Conservation (phyloP, 2,329 filamentous ascomycete species). For the Fusarium multiceps region DNA sequence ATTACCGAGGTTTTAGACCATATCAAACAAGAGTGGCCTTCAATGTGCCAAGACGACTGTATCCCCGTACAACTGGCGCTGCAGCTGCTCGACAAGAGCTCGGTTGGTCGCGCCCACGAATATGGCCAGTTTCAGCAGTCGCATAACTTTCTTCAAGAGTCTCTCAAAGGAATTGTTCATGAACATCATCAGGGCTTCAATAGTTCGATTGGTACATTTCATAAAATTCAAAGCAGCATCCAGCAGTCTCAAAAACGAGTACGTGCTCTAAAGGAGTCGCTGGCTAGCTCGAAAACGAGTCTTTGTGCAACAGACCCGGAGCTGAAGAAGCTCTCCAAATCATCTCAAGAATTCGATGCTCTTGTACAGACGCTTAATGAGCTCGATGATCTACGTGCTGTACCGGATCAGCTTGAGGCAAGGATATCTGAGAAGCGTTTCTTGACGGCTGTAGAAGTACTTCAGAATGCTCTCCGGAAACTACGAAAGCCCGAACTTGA, state of each 20-base stretch:
- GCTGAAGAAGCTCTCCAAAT: conserved; percentile 86
- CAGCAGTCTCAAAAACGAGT: conserved; percentile 88
- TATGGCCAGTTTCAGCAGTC: conserved; percentile 86
- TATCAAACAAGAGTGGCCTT: conserved; percentile 90
- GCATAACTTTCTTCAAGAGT: conserved; percentile 89
- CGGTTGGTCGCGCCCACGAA: conserved; percentile 89
- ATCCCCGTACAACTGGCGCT: conserved; percentile 95
- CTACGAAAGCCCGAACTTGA: conserved; percentile 90
- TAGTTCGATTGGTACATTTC: conserved; percentile 97
- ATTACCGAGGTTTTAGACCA: conserved; percentile 77
- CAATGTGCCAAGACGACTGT: conserved; percentile 89
- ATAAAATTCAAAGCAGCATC: conserved; percentile 96
- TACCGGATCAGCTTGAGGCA: conserved; percentile 93
- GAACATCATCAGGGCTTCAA: conserved; percentile 99
- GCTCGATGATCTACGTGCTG: conserved; percentile 86
- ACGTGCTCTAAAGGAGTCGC: conserved; percentile 82
- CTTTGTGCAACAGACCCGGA: conserved; percentile 89
- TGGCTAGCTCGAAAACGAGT: conserved; percentile 81
- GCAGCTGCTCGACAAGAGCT: conserved; percentile 93
- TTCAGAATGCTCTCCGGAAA: conserved; percentile 86
- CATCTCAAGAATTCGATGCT: conserved; percentile 90
- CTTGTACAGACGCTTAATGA: conserved; percentile 85
- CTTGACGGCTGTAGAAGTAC: conserved; percentile 87
- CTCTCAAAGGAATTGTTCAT: conserved; percentile 94
- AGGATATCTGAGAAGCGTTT: conserved; percentile 97